Conservation (phyloP, 2,329 filamentous ascomycete genomes). For the Diplodia sapinea region DNA sequence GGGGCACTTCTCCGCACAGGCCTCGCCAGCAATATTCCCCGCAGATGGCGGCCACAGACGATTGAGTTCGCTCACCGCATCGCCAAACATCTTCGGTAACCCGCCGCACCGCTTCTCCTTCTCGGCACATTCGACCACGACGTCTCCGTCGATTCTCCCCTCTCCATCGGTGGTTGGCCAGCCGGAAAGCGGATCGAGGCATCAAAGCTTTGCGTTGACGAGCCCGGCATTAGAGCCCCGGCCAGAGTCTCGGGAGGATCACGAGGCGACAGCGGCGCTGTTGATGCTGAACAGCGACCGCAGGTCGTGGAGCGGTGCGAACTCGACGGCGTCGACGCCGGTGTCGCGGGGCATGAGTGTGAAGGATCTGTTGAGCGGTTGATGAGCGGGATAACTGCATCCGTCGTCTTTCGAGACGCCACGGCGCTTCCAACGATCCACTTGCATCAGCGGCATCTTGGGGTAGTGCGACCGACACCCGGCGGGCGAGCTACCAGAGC, state of each 20-base stretch:
- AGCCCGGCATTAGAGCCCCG: conserved; percentile 46
- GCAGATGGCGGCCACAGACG: conserved; percentile 50
- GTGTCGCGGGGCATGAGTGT: conserved; percentile 51
- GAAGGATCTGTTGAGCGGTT: conserved; percentile 52
- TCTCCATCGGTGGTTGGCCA: conserved; percentile 37
- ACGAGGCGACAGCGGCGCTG: conserved; percentile 83
- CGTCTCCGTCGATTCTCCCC: conserved; percentile 44
- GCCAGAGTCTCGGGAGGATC: conserved; percentile 52
- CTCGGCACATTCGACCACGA: conserved; percentile 45
- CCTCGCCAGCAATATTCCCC: conserved; percentile 46
- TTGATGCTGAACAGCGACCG: conserved; percentile 87
- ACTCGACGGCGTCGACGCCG: conserved; percentile 33
- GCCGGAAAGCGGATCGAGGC: conserved; percentile 31
- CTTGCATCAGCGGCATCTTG: conserved; percentile 1
- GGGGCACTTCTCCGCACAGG: conserved; percentile 47
- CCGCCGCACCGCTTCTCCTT: conserved; percentile 38
- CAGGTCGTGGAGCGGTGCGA: conserved; percentile 53
- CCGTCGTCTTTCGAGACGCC: neutral
- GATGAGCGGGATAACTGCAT: conserved; percentile 30
- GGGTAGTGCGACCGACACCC: neutral
- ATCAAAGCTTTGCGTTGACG: conserved; percentile 38
- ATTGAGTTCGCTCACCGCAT: conserved; percentile 10
- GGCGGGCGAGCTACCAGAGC: neutral
- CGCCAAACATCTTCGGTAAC: conserved; percentile 47
- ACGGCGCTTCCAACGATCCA: conserved; percentile 5